Conservation (phyloP, 768 basidiomycete species). For the Psilocybe tampanensis region DNA sequence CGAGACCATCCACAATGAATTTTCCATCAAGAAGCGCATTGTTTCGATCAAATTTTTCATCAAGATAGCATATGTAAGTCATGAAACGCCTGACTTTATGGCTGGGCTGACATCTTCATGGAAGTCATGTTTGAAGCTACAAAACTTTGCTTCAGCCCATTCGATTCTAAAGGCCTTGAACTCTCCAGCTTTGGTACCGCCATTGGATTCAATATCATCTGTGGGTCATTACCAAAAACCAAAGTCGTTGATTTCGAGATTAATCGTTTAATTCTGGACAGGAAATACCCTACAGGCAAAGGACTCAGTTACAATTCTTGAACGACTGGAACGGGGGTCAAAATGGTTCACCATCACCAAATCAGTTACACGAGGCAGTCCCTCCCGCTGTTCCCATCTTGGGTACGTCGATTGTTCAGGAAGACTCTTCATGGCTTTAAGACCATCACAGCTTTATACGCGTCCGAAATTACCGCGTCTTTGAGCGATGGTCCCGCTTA, state of each 20-base stretch:
- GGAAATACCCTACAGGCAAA: neutral
- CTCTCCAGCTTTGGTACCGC: neutral
- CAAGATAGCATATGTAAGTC: too few species aligned
- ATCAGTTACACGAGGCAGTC: neutral
- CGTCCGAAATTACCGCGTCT: neutral
- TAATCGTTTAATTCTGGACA: too few species aligned
- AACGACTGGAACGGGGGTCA: neutral
- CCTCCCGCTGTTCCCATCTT: neutral
- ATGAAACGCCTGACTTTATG: too few species aligned
- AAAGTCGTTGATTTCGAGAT: too few species aligned
- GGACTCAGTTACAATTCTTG: neutral
- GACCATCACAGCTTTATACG: too few species aligned
- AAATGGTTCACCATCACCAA: neutral
- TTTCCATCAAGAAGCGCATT: too few species aligned
- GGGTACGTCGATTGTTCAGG: neutral
- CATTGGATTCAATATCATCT: neutral
- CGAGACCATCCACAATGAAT: too few species aligned
- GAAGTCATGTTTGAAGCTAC: neutral
- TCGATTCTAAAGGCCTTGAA: neutral
- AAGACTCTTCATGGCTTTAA: too few species aligned
- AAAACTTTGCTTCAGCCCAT: neutral
- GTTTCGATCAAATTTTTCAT: too few species aligned
- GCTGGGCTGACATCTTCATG: neutral
- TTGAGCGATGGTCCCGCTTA: neutral
- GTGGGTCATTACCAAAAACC: too few species aligned